A percentile compares a stretch with the other conserved stretches of the same genome.
These are phyloP conservation scores for Penicillium sp. DNA, from an alignment of 2,329 filamentous ascomycete species.

Conservation along the genomic window DNA sequence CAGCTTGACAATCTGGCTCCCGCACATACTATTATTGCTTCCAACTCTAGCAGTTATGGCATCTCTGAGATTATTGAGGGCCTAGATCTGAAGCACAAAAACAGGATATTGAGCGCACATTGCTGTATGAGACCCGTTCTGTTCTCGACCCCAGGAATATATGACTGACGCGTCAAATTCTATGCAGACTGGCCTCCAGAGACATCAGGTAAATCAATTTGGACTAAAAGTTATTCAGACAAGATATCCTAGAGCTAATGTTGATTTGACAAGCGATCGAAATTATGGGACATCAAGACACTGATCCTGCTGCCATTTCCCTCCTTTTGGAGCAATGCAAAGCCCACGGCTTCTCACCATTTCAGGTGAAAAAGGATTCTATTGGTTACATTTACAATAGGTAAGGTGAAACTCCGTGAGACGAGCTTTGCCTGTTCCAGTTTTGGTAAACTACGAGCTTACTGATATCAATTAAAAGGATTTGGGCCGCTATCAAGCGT, in stretches of 20 bases:
- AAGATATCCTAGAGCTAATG: background rate
- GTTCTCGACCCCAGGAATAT: background rate
- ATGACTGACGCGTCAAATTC: conserved; percentile 2
- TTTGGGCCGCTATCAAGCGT: conserved; percentile 51
- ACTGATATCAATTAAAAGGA: conserved; percentile 26
- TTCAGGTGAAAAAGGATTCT: conserved; percentile 41
- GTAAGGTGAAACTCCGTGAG: conserved; percentile 16
- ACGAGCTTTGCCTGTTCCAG: background rate
- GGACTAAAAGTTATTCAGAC: too few species aligned
- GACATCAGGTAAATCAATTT: conserved; percentile 32
- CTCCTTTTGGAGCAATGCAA: conserved; percentile 35
- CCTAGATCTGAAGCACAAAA: conserved; percentile 38
- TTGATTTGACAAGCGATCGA: conserved; percentile 37
- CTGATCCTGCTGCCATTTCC: conserved; percentile 34
- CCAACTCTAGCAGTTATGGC: conserved; percentile 54
- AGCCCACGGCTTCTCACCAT: conserved; percentile 43
- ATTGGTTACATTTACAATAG: conserved; percentile 49
- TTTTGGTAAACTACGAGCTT: background rate
- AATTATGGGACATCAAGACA: conserved; percentile 45
- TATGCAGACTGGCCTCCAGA: conserved; percentile 46
- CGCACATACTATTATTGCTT: conserved; percentile 47
- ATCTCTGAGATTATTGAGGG: conserved; percentile 49
- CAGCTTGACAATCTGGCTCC: conserved; percentile 46
- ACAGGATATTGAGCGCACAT: conserved; percentile 50
- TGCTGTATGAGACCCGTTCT: conserved; percentile 41